Base-by-base conservation (phyloP, 1,284 basidiomycete genomes). In the Ustilago tritici region DNA sequence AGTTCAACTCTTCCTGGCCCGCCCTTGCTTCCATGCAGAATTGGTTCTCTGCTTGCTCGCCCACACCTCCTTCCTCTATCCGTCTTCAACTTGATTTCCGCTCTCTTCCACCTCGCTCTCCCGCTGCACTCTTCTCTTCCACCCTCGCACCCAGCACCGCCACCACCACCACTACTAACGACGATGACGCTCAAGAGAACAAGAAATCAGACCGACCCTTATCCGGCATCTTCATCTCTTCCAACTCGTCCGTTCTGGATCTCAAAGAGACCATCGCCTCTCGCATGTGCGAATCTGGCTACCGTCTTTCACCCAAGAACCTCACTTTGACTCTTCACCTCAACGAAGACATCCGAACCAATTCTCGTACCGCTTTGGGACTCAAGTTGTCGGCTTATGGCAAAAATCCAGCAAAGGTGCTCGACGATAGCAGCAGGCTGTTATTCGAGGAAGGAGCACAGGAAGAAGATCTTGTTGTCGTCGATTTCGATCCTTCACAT, bases 41-140 rank as follows among this genome's bases (percentile, higher is more conserved):
- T 12, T 74, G 71, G 71, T 74, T 69, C 52, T 74, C 65, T 14
- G 46, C 71, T 28, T 74, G 71, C 38, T 66, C 71, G 11, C 71
- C 71, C 4, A 69, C 71, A 7, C 71, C 71, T 11, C 71, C 71
- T 1, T 74, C 71, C 12, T 65, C 66, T 4, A 74, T 74, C 38
- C 71, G 66, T 12, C 71, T 74, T 7, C 58, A 64, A 46, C 66
- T 74, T 55, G 58, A 65, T 17, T 74, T 74, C 43, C 56, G 41
- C 2, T 65, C 65, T 10, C 62, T 74, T 0, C 71, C 71, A n/a
- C 56, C 52, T 12, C 47, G 46, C 7, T 60, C 70, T n/a, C 56
- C 60, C 41, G 36, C 56, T 5, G 40, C 40, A 9, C 49, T 50
- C 49, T 50, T 50, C 28, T 50, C 49, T 15, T 15, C 49, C 2